Base-by-base conservation (phyloP, 2,329 filamentous ascomycete genomes). In the Periglandula ipomoeae region DNA sequence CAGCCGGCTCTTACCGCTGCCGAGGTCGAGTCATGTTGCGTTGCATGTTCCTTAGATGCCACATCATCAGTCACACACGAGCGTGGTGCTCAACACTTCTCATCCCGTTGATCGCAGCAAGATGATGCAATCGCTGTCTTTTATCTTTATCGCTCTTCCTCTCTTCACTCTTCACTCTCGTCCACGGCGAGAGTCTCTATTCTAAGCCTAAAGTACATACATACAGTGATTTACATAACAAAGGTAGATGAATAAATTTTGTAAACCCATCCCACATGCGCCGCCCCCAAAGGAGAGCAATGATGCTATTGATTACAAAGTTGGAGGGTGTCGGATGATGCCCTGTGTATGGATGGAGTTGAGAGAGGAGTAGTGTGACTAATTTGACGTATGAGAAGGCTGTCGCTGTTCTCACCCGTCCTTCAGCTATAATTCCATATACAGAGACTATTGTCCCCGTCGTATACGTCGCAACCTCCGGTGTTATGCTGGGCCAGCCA, bases 131-230 rank as follows among this genome's bases (percentile, higher is more conserved):
- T 15, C 30, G 6, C 30, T 32, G 30, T 32, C 9, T 32, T n/a
- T 11, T 32, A 5, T 32, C 6, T 7, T 13, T 32, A 10, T 10
- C 30, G 9, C 30, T 32, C 30, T 32, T 17, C 26, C 20, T 37
- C 26, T 20, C 34, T 8, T 37, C 8, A 22, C 19, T 26, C 39
- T 42, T 20, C n/a, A n/a, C n/a, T n/a, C n/a, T n/a, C n/a, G n/a
- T 40, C 26, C 35, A 24, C 34, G 15, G 41, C 20, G 20, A 35
- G 19, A 39, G 8, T 32, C 30, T 49, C 43, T 46, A 46, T 44
- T 46, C 35, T 37, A 37, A 7, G 10, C 24, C 47, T 46, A 40
- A 37, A 41, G 47, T 46, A 46, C 40, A 49, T 32, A 40, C n/a
- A 34, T 26, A 34, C 34, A 26, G n/a, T 32, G n/a, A 10, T 19